phyloP scores from a whole-genome alignment of 78 protist species.

The Acrasis kona region DNA sequence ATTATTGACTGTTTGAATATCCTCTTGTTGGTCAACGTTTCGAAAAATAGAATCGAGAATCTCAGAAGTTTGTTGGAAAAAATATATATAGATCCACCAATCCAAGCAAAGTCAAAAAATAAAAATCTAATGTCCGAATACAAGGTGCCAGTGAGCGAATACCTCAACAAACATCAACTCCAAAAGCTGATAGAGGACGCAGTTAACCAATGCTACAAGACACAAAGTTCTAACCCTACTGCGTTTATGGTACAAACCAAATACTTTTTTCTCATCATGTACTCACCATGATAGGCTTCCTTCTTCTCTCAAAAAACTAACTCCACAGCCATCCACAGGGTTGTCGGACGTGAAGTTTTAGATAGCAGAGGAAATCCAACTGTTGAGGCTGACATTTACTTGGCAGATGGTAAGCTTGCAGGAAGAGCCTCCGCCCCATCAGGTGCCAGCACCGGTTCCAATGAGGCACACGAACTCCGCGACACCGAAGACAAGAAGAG shows the following conservation, averaged over 20 bases:
- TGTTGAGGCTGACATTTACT: slow-evolving; percentile 48
- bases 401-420: slow-evolving; percentile 9
- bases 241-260: neutral
- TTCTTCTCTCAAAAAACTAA: neutral
- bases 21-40: too few relatives aligned
- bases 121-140: neutral
- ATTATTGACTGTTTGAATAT: too few relatives aligned
- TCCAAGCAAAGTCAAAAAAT: too few relatives aligned
- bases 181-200: neutral
- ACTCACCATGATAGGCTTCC: neutral
- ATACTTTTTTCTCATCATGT: neutral
- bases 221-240: neutral
- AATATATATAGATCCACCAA: too few relatives aligned
- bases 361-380: slow-evolving; percentile 97
- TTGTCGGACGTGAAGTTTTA: slow-evolving; percentile 73
- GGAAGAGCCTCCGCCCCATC: slow-evolving; percentile 92
- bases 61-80: too few relatives aligned
- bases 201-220: slow-evolving; percentile 2
- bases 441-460: slow-evolving; percentile 98
- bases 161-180: neutral
- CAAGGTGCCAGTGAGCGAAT: neutral
- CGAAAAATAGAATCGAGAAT: too few relatives aligned
- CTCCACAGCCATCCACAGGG: slow-evolving; percentile 10
- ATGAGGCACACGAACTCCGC: slow-evolving; percentile 97
- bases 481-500: slow-evolving; percentile 18